phyloP scores from a whole-genome alignment of 2,329 filamentous ascomycete species.

The Ophiocordyceps camponoti-leonardi region DNA sequence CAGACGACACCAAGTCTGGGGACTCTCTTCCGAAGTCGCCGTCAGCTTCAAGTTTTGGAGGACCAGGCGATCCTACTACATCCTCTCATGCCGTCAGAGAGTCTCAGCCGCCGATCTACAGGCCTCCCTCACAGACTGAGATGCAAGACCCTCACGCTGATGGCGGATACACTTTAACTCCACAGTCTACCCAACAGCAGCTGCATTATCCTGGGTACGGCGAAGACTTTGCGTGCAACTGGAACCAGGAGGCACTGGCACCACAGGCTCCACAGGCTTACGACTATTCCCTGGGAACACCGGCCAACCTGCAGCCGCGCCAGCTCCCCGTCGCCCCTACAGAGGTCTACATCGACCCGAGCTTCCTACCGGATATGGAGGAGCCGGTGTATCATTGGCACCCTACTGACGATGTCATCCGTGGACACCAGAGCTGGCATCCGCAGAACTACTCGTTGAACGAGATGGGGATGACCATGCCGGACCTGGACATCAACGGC shows the following conservation, averaged over 20 bases:
- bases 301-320: neutral
- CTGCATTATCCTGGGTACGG: neutral
- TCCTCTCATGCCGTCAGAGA: neutral
- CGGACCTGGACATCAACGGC: constrained; percentile 3
- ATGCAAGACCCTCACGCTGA: neutral
- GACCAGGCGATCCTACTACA: neutral
- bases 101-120: neutral
- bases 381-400: neutral
- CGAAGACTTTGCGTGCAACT: neutral
- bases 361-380: constrained; percentile 1
- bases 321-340: neutral
- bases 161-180: neutral
- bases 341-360: constrained; percentile 4
- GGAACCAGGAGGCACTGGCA: neutral
- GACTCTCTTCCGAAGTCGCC: neutral
- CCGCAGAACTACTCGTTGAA: neutral
- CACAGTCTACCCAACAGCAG: neutral
- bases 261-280: neutral
- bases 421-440: neutral
- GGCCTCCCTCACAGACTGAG: neutral
- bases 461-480: constrained; percentile 1
- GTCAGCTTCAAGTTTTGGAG: neutral
- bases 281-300: neutral
- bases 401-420: neutral
- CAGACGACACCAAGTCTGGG: neutral